A percentile compares a stretch with the other conserved stretches of the same genome.
These are phyloP conservation scores for Glaciozyma martinii DNA, from an alignment of 768 basidiomycete genomes.

Conservation along the genomic window DNA sequence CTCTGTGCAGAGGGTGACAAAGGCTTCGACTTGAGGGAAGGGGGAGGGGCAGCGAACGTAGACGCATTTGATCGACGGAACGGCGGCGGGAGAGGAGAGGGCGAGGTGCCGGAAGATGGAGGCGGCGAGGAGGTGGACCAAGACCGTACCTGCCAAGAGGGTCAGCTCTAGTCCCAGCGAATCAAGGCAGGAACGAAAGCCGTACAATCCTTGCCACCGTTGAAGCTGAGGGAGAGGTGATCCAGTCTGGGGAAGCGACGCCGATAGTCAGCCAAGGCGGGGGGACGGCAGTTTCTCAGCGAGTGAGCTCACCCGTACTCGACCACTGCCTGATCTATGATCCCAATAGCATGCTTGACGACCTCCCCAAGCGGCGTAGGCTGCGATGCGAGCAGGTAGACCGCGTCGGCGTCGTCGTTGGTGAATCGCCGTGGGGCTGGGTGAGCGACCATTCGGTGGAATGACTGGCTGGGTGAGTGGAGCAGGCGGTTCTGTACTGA, in stretches of 20 bases:
- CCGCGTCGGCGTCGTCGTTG: conserved; percentile 14
- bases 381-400: conserved; percentile 10
- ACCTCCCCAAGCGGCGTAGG: conserved; percentile 3
- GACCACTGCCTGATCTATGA: conserved; percentile 69
- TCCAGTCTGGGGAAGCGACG: conserved; percentile 12
- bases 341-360: conserved; percentile 69
- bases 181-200: conserved; percentile 3
- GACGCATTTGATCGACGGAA: conserved; percentile 42
- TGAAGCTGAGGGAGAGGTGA: conserved; percentile 76
- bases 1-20: conserved; percentile 57
- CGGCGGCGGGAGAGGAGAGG: conserved; percentile 44
- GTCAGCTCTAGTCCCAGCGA: conserved; percentile 36
- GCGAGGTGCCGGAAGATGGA: conserved; percentile 48
- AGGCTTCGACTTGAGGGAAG: conserved; percentile 70
- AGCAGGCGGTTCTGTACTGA: no score
- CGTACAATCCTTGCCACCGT: conserved; percentile 95
- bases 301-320: conserved; percentile 62
- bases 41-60: conserved; percentile 88
- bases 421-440: conserved; percentile 9
- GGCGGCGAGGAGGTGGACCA: conserved; percentile 77
- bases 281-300: background rate
- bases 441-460: no score
- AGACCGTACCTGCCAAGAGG: conserved; percentile 65
- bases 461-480: no score
- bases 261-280: background rate